Evolutionary conservation across 202 grass and related monocot species (phyloP), one percentile per base, ranked within the genome.

Genomic region (Schoenoplectus tabernaemontani): DNA sequence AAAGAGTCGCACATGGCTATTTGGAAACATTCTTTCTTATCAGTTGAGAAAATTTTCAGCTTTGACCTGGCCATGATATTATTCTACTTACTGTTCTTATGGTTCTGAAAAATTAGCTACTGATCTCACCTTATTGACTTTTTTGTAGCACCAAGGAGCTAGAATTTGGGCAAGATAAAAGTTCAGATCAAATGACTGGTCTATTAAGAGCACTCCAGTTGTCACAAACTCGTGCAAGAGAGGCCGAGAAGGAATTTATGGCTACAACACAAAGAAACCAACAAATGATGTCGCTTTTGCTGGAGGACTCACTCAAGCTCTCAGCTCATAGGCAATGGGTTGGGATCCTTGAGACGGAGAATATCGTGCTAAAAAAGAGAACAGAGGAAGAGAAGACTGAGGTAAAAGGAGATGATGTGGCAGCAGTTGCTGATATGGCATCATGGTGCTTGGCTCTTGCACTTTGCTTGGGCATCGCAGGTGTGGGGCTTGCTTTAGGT

Each of bases 221-320:
- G 42, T 98, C 91, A 68, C 96, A 98, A 84, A 95, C 96, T 77
- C 91, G 96, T n/a, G 91, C 96, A 24, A 85, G 96, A 60, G 90
- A 98, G 86, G 96, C 89, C 13, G 91, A 95, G 86, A 86, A 75
- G 81, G 82, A 83, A 82, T 85, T 86, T 65, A 53, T 83, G 32
- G 82, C 84, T 2, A 90, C 88, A n/a, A 86, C 80, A 24, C 65
- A 80, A 20, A 87, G 63, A 65, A 92, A 89, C 81, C 81, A 85
- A 34, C 86, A 85, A 10, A 87, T 95, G 34, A 84, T 83, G 51
- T 76, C 69, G 19, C 78, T 95, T 82, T 82, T 98, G 43, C 74
- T 98, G 44, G 84, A 89, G 9, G 91, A 98, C 36, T 83, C 96
- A 2, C 61, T 95, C 2, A 82, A 79, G 83, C 83, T 98, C 2